Conservation (phyloP, 208 protist species). For the Acanthamoeba lenticulata region DNA sequence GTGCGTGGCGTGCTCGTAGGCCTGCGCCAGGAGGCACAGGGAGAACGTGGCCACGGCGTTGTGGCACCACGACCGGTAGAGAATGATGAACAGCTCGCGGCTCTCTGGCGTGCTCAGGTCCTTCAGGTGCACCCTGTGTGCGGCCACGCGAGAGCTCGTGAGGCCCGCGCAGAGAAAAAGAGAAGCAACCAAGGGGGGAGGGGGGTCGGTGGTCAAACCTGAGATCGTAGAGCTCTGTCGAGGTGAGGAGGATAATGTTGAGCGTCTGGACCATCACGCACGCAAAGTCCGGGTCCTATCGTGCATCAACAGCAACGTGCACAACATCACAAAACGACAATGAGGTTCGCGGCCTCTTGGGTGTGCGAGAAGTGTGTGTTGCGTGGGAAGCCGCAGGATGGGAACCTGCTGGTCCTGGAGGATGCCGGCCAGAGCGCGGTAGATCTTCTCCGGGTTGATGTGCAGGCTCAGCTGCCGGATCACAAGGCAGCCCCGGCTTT, state of each 20-base stretch:
- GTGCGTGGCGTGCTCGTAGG: conserved; percentile 88
- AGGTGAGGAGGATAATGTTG: conserved; percentile 92
- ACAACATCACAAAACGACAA: too few relatives aligned
- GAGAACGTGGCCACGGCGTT: conserved; percentile 92
- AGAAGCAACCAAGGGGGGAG: not conserved
- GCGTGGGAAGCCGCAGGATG: too few relatives aligned
- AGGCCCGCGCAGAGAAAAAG: too few relatives aligned
- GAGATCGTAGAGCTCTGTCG: conserved; percentile 90
- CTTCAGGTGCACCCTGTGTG: conserved; percentile 70
- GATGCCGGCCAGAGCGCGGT: conserved; percentile 64
- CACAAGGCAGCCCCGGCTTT: conserved; percentile 76
- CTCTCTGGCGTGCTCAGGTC: conserved; percentile 64
- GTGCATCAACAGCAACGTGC: too few relatives aligned
- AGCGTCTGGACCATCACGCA: conserved; percentile 84
- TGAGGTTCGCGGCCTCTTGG: too few relatives aligned
- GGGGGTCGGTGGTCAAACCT: conserved; percentile 68
- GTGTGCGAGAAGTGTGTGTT: too few relatives aligned
- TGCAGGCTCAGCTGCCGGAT: conserved; percentile 81
- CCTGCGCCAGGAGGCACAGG: conserved; percentile 92
- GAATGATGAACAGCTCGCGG: conserved; percentile 85
- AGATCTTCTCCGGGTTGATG: conserved; percentile 79
- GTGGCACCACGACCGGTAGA: conserved; percentile 87
- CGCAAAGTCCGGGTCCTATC: conserved; percentile 85
- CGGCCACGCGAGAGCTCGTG: not conserved
- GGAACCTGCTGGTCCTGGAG: conserved; percentile 20